Percentiles rank a stretch among this genome's conserved stretches.
Evolutionary conservation across 164 flowering plant genomes (phyloP).

Genomic region (Vitis cinerea): DNA sequence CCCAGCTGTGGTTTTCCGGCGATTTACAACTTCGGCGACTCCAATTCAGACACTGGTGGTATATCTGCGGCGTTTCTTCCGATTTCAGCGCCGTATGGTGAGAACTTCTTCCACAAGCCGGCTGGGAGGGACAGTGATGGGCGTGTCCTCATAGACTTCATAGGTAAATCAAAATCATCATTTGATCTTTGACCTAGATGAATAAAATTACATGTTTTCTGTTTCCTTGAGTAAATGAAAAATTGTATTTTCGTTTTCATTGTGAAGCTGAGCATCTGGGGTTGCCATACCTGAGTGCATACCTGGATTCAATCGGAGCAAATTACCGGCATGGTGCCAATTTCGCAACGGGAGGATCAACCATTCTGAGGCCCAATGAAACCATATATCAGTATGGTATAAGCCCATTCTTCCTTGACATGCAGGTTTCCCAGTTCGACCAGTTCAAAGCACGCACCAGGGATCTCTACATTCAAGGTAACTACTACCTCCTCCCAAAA

Average conservation of each 20-base stretch:
- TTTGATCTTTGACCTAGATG: too few species aligned
- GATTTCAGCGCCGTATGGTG: constrained; percentile 25
- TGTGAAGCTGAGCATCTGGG: constrained; percentile 44
- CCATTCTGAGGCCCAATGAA: constrained; percentile 36
- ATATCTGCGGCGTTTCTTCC: constrained; percentile 35
- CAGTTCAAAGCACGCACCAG: constrained; percentile 41
- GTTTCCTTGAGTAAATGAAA: neutral
- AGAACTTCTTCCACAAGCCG: constrained; percentile 24
- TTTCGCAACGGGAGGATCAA: constrained; percentile 59
- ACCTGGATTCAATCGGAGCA: constrained; percentile 44
- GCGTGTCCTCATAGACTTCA: constrained; percentile 30
- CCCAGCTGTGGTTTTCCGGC: constrained; percentile 30
- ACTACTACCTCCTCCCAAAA: neutral
- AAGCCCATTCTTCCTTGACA: constrained; percentile 45
- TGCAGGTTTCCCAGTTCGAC: constrained; percentile 42
- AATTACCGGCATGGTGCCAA: constrained; percentile 49
- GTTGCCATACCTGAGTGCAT: constrained; percentile 46
- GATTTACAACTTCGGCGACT: constrained; percentile 40
- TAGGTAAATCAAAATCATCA: constrained; percentile 3
- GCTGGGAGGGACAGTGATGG: constrained; percentile 32
- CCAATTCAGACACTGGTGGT: constrained; percentile 41
- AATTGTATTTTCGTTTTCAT: neutral
- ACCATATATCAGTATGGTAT: constrained; percentile 32
- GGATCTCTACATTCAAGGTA: constrained; percentile 39
- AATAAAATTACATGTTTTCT: neutral